phyloP scores from a whole-genome alignment of 2,329 filamentous ascomycete genomes.

The Aspergillus tubingensis region DNA sequence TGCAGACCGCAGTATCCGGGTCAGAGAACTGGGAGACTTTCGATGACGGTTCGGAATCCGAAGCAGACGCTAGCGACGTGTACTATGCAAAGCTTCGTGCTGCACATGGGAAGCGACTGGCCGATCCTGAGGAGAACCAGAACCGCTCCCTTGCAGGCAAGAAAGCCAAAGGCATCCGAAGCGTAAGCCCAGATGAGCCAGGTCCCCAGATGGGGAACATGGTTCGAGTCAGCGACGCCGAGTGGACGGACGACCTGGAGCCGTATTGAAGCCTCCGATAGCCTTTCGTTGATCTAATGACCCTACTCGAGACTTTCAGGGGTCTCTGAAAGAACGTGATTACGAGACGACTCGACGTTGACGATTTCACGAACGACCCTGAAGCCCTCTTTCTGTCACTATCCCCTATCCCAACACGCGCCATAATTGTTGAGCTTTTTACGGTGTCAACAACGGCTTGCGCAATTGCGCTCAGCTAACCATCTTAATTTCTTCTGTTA shows the following conservation, averaged over 20 bases:
- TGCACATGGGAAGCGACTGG: conserved; percentile 65
- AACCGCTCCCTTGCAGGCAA: conserved; percentile 39
- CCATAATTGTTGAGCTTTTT: conserved; percentile 13
- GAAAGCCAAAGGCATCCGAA: conserved; percentile 50
- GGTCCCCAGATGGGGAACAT: conserved; percentile 46
- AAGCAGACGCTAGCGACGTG: conserved; percentile 71
- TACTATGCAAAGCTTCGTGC: conserved; percentile 79
- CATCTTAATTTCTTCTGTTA: conserved; percentile 29
- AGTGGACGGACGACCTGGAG: conserved; percentile 56
- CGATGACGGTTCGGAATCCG: conserved; percentile 76
- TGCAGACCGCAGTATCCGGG: conserved; percentile 69
- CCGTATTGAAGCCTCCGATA: conserved; percentile 35
- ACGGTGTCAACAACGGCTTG: conserved; percentile 7
- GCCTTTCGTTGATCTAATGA: not conserved
- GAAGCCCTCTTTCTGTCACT: conserved; percentile 12
- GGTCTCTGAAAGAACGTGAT: conserved; percentile 22
- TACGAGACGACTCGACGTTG: conserved; percentile 25
- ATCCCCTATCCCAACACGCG: not conserved
- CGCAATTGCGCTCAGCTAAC: conserved; percentile 9
- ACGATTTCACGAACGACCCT: conserved; percentile 32
- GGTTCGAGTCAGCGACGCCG: conserved; percentile 52
- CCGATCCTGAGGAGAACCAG: conserved; percentile 38
- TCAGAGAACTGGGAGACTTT: conserved; percentile 99
- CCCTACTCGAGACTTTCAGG: conserved; percentile 14
- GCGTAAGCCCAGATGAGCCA: conserved; percentile 46